A percentile compares a stretch with the other conserved stretches of the same genome.
Evolutionary conservation across 2,329 filamentous ascomycete species (phyloP).

Genomic region (Coniella lustricola): DNA sequence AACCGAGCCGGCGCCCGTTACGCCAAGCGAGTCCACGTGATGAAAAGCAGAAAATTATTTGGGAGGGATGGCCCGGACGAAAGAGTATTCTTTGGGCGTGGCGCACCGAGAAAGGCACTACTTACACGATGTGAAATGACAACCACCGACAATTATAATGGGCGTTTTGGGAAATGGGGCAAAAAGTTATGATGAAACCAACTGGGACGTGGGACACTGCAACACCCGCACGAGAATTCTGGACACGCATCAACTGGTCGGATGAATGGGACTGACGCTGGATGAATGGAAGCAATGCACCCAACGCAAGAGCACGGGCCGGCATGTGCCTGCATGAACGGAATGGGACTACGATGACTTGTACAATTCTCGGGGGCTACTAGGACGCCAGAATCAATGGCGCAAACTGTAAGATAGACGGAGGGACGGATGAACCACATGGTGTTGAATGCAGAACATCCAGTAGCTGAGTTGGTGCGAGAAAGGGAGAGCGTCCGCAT

Average conservation of each 20-base stretch:
- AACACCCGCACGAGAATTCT: too few species aligned
- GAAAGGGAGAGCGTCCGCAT: too few species aligned
- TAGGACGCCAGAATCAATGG: not conserved
- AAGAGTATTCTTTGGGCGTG: too few species aligned
- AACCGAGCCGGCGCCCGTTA: slow-evolving; percentile 4
- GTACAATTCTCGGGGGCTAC: slow-evolving; percentile 6
- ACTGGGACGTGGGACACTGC: too few species aligned
- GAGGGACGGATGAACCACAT: not conserved
- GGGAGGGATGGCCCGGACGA: too few species aligned
- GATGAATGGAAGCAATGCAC: not conserved
- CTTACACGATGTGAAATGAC: too few species aligned
- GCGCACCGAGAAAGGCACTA: too few species aligned
- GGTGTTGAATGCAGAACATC: not conserved
- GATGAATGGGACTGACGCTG: too few species aligned
- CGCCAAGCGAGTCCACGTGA: not conserved
- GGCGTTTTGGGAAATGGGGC: too few species aligned
- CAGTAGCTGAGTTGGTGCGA: too few species aligned
- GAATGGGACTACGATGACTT: slow-evolving; percentile 2
- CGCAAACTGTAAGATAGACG: slow-evolving; percentile 13
- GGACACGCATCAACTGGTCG: not conserved
- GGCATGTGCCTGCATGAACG: not conserved
- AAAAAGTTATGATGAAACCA: too few species aligned
- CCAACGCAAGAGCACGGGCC: slow-evolving; percentile 8
- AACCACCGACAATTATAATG: too few species aligned
- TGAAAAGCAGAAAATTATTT: not conserved